phyloP scores from a whole-genome alignment of 352 stramenopile species.

The Phytophthora citrophthora region DNA sequence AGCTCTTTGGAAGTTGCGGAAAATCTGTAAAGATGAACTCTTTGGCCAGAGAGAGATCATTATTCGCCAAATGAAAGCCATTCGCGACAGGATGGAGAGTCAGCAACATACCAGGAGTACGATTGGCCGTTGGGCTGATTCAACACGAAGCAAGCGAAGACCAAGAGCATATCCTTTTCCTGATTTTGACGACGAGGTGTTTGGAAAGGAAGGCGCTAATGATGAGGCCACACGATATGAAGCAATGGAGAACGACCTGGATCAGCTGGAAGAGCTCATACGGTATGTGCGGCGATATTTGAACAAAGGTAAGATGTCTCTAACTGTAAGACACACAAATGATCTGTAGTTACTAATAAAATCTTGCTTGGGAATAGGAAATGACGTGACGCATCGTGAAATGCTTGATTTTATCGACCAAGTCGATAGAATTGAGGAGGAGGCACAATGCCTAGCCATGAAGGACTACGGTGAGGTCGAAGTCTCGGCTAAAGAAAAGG shows the following conservation, averaged over 20 bases:
- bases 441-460: constrained; percentile 60
- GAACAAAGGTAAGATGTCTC: constrained; percentile 40
- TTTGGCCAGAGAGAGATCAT: constrained; percentile 52
- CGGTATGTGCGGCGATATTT: constrained; percentile 46
- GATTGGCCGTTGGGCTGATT: constrained; percentile 1
- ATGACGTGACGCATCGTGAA: constrained; percentile 39
- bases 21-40: constrained; percentile 67
- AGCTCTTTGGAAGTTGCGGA: constrained; percentile 63
- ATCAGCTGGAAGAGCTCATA: constrained; percentile 59
- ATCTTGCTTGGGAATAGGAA: constrained; percentile 24
- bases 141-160: constrained; percentile 7
- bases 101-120: constrained; percentile 21
- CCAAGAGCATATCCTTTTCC: constrained; percentile 3
- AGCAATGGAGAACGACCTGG: constrained; percentile 60
- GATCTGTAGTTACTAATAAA: not conserved
- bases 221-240: constrained; percentile 43
- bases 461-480: constrained; percentile 41
- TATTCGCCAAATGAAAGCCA: constrained; percentile 35
- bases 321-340: too few species aligned
- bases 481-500: constrained; percentile 7
- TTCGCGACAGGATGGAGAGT: constrained; percentile 31
- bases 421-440: constrained; percentile 38
- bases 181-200: constrained; percentile 15
- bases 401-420: constrained; percentile 54
- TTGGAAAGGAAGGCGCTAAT: constrained; percentile 15